These are phyloP conservation scores for Erysimum cheiri DNA, from an alignment of 441 rosid species.

Conservation along the genomic window DNA sequence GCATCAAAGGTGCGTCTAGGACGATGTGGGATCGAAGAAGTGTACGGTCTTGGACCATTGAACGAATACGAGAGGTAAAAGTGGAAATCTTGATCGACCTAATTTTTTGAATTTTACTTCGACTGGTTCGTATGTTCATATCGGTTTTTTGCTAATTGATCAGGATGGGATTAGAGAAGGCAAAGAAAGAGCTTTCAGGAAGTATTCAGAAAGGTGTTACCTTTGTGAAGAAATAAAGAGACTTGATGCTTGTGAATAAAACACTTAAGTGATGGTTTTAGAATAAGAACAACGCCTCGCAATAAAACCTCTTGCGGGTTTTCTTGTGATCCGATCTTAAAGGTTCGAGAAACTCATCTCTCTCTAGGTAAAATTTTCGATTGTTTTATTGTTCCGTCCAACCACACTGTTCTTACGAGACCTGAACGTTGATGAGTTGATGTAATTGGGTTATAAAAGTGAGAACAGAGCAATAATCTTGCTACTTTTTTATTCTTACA, in stretches of 20 bases:
- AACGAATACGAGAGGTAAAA: slow-evolving; percentile 86
- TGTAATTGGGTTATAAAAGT: slow-evolving; percentile 7
- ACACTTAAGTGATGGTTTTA: slow-evolving; percentile 4
- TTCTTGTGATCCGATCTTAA: slow-evolving; percentile 15
- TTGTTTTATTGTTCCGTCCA: neutral
- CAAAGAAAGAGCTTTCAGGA: slow-evolving; percentile 78
- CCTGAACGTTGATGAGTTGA: neutral
- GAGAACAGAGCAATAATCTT: slow-evolving; percentile 14
- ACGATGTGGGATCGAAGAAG: slow-evolving; percentile 76
- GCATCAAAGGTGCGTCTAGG: slow-evolving; percentile 85
- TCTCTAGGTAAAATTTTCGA: neutral
- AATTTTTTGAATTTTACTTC: neutral
- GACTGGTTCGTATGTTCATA: neutral
- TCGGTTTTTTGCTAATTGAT: neutral
- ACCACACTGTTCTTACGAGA: neutral
- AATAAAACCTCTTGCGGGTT: slow-evolving; percentile 11
- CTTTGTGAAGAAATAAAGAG: slow-evolving; percentile 63
- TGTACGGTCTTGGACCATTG: slow-evolving; percentile 76
- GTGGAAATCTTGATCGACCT: neutral
- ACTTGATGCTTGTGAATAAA: neutral
- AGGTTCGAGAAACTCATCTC: slow-evolving; percentile 10
- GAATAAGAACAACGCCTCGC: slow-evolving; percentile 33
- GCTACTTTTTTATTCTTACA: neutral
- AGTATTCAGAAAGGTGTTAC: slow-evolving; percentile 86
- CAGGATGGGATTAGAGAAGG: slow-evolving; percentile 86